These are phyloP conservation scores for Dactylellina drechsleri DNA, from an alignment of 2,329 filamentous ascomycete genomes.

Conservation along the genomic window DNA sequence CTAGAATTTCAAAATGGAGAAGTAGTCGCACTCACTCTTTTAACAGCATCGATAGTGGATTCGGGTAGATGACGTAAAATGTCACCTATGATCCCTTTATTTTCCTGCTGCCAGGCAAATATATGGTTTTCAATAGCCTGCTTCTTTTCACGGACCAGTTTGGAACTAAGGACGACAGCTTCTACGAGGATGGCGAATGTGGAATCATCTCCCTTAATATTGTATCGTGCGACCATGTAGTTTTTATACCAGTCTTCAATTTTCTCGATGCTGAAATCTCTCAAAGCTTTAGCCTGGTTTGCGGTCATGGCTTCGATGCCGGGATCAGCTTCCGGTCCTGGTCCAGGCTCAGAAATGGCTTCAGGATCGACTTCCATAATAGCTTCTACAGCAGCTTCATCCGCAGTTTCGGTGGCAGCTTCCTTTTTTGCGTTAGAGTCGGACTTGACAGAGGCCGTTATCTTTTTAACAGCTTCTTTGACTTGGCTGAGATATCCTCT, in stretches of 20 bases:
- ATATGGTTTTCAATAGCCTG: constrained; percentile 41
- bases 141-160: constrained; percentile 16
- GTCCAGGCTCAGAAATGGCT: too few relatives aligned
- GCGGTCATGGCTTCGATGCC: background rate
- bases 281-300: background rate
- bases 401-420: background rate
- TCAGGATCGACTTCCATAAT: background rate
- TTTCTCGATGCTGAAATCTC: constrained; percentile 34
- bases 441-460: background rate
- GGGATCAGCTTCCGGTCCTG: background rate
- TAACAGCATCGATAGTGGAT: constrained; percentile 27
- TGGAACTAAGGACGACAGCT: constrained; percentile 33
- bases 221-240: constrained; percentile 37
- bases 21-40: constrained; percentile 17
- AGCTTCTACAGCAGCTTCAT: background rate
- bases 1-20: background rate
- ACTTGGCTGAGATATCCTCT: constrained; percentile 31
- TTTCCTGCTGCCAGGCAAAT: constrained; percentile 33
- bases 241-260: constrained; percentile 48
- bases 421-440: background rate
- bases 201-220: constrained; percentile 30
- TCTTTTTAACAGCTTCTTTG: constrained; percentile 22
- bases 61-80: constrained; percentile 38
- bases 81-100: constrained; percentile 38
- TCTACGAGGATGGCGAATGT: constrained; percentile 49